Evolutionary conservation across 1,284 basidiomycete genomes (phyloP).

Genomic region (Schizophyllum amplum): DNA sequence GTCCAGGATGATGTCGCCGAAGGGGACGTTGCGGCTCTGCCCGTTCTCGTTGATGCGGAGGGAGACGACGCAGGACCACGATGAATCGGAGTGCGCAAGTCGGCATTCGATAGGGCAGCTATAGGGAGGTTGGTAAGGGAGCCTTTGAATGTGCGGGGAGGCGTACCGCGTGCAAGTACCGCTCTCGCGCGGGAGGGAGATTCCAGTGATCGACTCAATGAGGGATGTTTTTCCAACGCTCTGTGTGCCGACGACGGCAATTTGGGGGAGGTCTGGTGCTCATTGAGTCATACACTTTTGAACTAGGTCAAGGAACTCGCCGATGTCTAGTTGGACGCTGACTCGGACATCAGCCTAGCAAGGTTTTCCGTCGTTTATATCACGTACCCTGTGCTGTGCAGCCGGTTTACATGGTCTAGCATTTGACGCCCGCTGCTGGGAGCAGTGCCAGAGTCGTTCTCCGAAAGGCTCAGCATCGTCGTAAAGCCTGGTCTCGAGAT

Average conservation of each 20-base stretch:
- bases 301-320: too few relatives aligned
- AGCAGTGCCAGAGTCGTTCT: too few relatives aligned
- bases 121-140: neutral
- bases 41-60: conserved; percentile 17
- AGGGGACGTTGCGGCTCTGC: conserved; percentile 13
- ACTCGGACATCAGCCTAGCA: too few relatives aligned
- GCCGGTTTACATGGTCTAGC: too few relatives aligned
- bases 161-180: conserved; percentile 30
- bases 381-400: neutral
- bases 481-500: too few relatives aligned
- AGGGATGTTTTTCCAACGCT: conserved; percentile 25
- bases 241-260: conserved; percentile 24
- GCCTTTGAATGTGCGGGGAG: conserved; percentile 17
- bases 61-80: conserved; percentile 22
- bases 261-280: conserved; percentile 20
- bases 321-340: too few relatives aligned
- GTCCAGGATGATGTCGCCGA: conserved; percentile 17
- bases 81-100: conserved; percentile 7
- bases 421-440: too few relatives aligned
- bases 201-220: conserved; percentile 26
- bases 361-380: too few relatives aligned
- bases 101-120: conserved; percentile 21
- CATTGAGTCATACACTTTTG: conserved; percentile 14
- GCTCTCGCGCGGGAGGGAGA: conserved; percentile 21
- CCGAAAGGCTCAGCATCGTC: too few relatives aligned